Evolutionary conservation across 306 rosid genomes (phyloP), one percentile per base, ranked within the genome.

Genomic region (Luffa acutangula): DNA sequence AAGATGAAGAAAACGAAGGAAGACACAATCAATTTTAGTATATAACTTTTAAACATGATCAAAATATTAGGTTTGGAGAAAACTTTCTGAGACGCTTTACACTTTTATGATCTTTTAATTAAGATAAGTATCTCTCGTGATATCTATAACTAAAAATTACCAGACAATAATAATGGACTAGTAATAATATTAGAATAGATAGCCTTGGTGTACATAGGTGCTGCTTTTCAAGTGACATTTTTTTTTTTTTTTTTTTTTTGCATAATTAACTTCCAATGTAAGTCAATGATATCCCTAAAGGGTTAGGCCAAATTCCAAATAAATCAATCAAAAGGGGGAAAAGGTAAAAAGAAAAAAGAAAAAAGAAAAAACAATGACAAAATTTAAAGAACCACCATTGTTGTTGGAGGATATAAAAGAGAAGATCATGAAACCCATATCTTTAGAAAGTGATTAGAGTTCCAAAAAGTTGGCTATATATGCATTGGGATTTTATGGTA

Each of bases 361-460:
- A 82, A 82, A 73, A n/a, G n/a, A n/a, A 48, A 76, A 36, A 84
- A 84, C 59, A 70, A 65, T 65, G 46, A 65, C 73, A 37, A 69
- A 42, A 42, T 48, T 65, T 43, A 51, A 79, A 65, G 76, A 71
- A 46, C 75, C 18, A 45, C 45, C 41, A 59, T 75, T 15, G 72
- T 75, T 33, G 72, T 66, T 66, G 73, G 73, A 66, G 46, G 4
- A 66, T 66, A 39, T 7, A 17, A 66, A 39, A 66, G 73, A 66
- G 48, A 36, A 33, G 36, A 2, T 7, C 52, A 69, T 69, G 53
- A 42, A 69, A 60, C 49, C 63, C 80, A 84, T 81, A 82, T 88
- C 83, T 82, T 81, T 84, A 85, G 84, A 91, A 89, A 84, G 87
- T 82, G 79, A 85, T 84, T 84, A 79, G 89, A 89, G 87, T 82